A percentile compares a stretch with the other conserved stretches of the same genome.
phyloP scores from a whole-genome alignment of 495 filamentous ascomycete species.

The Penicillium bialowiezense region DNA sequence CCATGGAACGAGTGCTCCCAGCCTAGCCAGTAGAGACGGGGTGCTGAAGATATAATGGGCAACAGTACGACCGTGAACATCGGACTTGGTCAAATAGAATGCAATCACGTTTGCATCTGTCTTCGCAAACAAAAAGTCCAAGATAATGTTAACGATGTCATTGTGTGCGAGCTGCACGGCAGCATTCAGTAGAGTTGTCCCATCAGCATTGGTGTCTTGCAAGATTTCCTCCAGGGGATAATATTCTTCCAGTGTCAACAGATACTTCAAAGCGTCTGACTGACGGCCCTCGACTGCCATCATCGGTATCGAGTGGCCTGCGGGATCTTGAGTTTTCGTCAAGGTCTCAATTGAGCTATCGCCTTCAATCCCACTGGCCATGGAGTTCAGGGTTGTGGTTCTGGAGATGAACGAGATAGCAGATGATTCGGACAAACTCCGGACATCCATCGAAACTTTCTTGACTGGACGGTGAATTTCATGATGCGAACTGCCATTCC shows the following conservation, averaged over 20 bases:
- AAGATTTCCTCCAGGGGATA: constrained; percentile 67
- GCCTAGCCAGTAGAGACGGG: constrained; percentile 69
- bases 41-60: constrained; percentile 97
- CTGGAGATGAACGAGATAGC: constrained; percentile 73
- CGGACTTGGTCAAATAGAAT: constrained; percentile 70
- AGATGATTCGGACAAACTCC: constrained; percentile 84
- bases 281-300: constrained; percentile 87
- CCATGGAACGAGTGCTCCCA: constrained; percentile 83
- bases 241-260: constrained; percentile 71
- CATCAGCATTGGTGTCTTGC: constrained; percentile 82
- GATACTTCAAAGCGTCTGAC: constrained; percentile 66
- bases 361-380: constrained; percentile 70
- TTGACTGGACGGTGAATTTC: constrained; percentile 52
- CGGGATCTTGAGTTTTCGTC: constrained; percentile 73
- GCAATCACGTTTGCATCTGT: constrained; percentile 50
- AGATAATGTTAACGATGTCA: constrained; percentile 69
- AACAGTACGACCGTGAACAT: constrained; percentile 81
- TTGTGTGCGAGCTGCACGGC: constrained; percentile 86
- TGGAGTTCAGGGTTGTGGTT: constrained; percentile 72
- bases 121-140: constrained; percentile 61
- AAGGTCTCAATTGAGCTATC: constrained; percentile 82
- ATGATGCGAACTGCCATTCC: constrained; percentile 36
- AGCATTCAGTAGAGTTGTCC: constrained; percentile 85
- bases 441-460: constrained; percentile 80
- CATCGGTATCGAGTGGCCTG: constrained; percentile 88